Percentiles rank a stretch among this genome's conserved stretches.
Evolutionary conservation across 768 basidiomycete species (phyloP).

Genomic region (Hericium alpestre): DNA sequence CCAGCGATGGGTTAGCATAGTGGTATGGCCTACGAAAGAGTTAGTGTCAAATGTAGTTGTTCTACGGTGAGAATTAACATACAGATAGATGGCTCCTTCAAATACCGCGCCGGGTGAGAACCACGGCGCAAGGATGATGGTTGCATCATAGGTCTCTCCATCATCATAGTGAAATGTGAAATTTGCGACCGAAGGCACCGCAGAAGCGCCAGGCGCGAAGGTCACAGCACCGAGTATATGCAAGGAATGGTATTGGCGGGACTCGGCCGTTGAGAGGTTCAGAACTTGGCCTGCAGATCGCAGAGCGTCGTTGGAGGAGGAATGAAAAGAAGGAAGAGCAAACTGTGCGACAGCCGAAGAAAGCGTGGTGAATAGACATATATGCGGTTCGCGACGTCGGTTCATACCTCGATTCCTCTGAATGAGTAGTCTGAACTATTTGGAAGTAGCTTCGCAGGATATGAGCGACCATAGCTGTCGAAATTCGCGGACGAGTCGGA

Average conservation of each 20-base stretch:
- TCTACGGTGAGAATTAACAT: not conserved
- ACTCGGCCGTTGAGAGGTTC: not conserved
- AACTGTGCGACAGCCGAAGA: not conserved
- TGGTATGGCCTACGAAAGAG: constrained; percentile 32
- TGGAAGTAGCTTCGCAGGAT: not conserved
- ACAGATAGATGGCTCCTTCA: not conserved
- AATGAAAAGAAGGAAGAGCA: not conserved
- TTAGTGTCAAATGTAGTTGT: not conserved
- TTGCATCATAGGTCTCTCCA: not conserved
- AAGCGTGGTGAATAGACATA: not conserved
- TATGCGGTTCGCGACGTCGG: too few species aligned
- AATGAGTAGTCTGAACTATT: not conserved
- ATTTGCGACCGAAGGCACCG: not conserved
- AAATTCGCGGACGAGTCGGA: not conserved
- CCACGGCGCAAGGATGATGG: not conserved
- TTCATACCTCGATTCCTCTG: not conserved
- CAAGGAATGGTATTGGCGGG: not conserved
- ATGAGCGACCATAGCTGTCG: not conserved
- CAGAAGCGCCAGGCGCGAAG: not conserved
- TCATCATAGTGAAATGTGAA: not conserved
- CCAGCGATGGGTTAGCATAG: constrained; percentile 16
- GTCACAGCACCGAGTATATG: not conserved
- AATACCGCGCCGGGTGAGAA: not conserved
- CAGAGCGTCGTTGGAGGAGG: not conserved
- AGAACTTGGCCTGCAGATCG: not conserved